A percentile compares a stretch with the other conserved stretches of the same genome.
Conservation (phyloP, 228 moss, liverwort and hornwort species). For the Sphagnum magellanicum region DNA sequence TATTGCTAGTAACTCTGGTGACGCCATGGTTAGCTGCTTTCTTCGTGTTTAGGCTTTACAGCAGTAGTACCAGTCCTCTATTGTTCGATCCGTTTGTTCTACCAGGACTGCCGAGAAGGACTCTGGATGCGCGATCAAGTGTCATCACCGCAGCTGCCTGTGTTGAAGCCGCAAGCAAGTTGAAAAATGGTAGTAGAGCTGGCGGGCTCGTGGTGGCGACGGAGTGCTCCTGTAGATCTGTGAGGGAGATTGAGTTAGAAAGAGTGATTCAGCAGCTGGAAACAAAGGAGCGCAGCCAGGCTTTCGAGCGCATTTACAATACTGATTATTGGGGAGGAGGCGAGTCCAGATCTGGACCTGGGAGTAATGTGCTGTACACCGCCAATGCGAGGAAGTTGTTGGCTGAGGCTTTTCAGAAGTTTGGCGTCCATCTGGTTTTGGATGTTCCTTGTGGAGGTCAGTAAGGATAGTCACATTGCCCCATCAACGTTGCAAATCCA, state of each 20-base stretch:
- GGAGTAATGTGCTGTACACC: slow-evolving; percentile 58
- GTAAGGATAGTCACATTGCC: background rate
- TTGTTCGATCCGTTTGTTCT: too few relatives aligned
- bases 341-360: slow-evolving; percentile 58
- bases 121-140: too few relatives aligned
- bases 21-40: too few relatives aligned
- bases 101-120: too few relatives aligned
- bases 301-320: slow-evolving; percentile 47
- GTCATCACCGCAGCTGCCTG: too few relatives aligned
- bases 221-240: background rate
- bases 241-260: slow-evolving; percentile 20
- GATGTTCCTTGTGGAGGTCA: slow-evolving; percentile 68
- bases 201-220: too few relatives aligned
- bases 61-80: too few relatives aligned
- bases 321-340: slow-evolving; percentile 66
- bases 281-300: slow-evolving; percentile 42
- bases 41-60: too few relatives aligned
- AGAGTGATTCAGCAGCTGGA: slow-evolving; percentile 32
- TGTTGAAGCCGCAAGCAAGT: too few relatives aligned
- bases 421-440: slow-evolving; percentile 27
- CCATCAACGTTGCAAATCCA: background rate
- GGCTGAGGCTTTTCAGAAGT: slow-evolving; percentile 32
- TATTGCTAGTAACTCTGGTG: too few relatives aligned
- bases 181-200: too few relatives aligned
- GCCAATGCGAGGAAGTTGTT: slow-evolving; percentile 42